phyloP scores from a whole-genome alignment of 345 rosid genomes.

The Capsella bursapastoris region DNA sequence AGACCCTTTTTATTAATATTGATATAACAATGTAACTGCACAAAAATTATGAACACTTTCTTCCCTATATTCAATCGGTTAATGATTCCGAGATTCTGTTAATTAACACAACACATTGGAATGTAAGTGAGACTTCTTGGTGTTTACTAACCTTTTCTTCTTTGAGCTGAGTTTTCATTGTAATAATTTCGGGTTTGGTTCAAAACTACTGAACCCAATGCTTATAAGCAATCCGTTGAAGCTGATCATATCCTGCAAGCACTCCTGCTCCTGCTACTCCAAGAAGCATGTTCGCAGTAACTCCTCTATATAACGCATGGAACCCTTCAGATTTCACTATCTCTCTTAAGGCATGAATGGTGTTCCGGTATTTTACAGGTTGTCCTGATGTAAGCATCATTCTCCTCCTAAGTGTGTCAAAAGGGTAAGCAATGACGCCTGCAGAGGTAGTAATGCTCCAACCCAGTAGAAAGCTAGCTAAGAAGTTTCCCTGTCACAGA shows the following conservation, averaged over 20 bases:
- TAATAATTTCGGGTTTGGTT: background rate
- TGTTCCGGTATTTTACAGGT: conserved; percentile 61
- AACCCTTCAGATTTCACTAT: conserved; percentile 72
- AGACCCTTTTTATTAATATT: conserved; percentile 23
- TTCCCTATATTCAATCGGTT: conserved; percentile 34
- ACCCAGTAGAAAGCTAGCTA: conserved; percentile 87
- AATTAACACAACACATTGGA: conserved; percentile 33
- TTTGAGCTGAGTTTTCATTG: conserved; percentile 2
- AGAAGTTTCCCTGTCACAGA: conserved; percentile 75
- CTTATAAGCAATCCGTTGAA: conserved; percentile 65
- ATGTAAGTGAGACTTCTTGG: conserved; percentile 28
- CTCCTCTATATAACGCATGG: conserved; percentile 73
- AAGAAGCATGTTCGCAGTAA: conserved; percentile 91
- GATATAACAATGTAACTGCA: conserved; percentile 37
- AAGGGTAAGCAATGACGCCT: conserved; percentile 89
- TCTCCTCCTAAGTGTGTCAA: conserved; percentile 84
- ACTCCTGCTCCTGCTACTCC: conserved; percentile 97
- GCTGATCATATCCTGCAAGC: conserved; percentile 90
- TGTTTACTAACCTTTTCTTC: conserved; percentile 21
- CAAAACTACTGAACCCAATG: conserved; percentile 48
- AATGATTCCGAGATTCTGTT: conserved; percentile 30
- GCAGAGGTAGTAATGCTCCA: conserved; percentile 92
- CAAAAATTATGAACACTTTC: conserved; percentile 35
- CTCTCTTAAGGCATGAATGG: conserved; percentile 70
- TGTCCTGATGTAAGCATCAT: conserved; percentile 98